Conservation (phyloP, 148 eudicot species). For the Nyssa sinensis region DNA sequence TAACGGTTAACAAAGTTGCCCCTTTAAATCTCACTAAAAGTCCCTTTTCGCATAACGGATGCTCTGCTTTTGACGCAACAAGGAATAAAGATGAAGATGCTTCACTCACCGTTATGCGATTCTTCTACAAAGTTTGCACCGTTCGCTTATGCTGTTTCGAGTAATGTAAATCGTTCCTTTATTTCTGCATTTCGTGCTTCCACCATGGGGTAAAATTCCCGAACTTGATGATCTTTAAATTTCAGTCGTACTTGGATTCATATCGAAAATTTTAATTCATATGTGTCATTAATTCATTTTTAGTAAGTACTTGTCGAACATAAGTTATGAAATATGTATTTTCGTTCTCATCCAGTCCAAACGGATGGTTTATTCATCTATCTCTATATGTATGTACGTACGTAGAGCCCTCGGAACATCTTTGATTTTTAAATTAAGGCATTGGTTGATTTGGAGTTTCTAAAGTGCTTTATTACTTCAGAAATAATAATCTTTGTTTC, state of each 20-base stretch:
- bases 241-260: neutral
- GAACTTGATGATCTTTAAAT: no score
- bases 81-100: conserved; percentile 35
- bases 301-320: no score
- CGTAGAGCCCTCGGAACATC: no score
- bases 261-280: no score
- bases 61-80: conserved; percentile 7
- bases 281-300: neutral
- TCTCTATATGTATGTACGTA: neutral
- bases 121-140: conserved; percentile 15
- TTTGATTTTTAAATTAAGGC: neutral
- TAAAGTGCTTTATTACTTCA: neutral
- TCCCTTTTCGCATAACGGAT: neutral
- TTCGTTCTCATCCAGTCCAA: no score
- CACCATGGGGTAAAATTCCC: conserved; percentile 25
- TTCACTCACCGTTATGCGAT: conserved; percentile 18
- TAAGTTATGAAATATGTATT: no score
- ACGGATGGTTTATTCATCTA: neutral
- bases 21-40: neutral
- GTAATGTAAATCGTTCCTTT: neutral
- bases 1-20: no score
- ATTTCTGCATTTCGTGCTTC: neutral
- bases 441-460: neutral
- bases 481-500: neutral
- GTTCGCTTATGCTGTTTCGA: conserved; percentile 17